These are phyloP conservation scores for Theobroma cacao DNA, from an alignment of 345 rosid genomes.

Conservation along the genomic window DNA sequence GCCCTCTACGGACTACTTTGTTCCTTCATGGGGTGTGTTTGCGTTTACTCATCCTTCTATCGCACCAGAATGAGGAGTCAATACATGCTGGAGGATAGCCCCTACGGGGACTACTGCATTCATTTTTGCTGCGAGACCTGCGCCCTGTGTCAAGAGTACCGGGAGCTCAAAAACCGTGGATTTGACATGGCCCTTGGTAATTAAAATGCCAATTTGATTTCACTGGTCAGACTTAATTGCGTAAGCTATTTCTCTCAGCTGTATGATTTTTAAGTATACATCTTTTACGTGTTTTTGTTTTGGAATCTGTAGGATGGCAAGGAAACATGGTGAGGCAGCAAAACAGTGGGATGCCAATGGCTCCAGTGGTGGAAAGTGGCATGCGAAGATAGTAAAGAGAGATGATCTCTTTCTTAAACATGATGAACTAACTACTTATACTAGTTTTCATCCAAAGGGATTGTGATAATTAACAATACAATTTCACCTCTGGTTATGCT, in stretches of 20 bases:
- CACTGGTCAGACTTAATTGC: neutral
- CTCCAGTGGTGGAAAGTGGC: slow-evolving; percentile 18
- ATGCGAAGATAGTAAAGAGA: slow-evolving; percentile 7
- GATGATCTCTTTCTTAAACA: neutral
- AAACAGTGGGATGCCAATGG: neutral
- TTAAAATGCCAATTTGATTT: neutral
- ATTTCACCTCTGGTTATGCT: too few species aligned
- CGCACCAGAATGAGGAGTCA: slow-evolving; percentile 31
- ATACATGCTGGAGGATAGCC: slow-evolving; percentile 16
- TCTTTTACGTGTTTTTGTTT: neutral
- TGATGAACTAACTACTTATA: too few species aligned
- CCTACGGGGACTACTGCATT: slow-evolving; percentile 24
- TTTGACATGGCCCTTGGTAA: slow-evolving; percentile 37
- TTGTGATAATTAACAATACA: too few species aligned
- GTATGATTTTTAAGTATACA: neutral
- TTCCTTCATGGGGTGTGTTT: slow-evolving; percentile 6
- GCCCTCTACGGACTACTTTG: slow-evolving; percentile 4
- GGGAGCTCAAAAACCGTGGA: slow-evolving; percentile 42
- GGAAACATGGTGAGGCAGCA: slow-evolving; percentile 14
- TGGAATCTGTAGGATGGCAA: slow-evolving; percentile 21
- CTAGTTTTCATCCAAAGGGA: too few species aligned
- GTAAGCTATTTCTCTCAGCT: neutral
- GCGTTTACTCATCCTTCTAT: slow-evolving; percentile 21
- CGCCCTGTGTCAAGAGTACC: slow-evolving; percentile 39
- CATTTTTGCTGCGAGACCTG: slow-evolving; percentile 36